Evolutionary conservation across 345 rosid species (phyloP).

Genomic region (Microthlaspi erraticum): DNA sequence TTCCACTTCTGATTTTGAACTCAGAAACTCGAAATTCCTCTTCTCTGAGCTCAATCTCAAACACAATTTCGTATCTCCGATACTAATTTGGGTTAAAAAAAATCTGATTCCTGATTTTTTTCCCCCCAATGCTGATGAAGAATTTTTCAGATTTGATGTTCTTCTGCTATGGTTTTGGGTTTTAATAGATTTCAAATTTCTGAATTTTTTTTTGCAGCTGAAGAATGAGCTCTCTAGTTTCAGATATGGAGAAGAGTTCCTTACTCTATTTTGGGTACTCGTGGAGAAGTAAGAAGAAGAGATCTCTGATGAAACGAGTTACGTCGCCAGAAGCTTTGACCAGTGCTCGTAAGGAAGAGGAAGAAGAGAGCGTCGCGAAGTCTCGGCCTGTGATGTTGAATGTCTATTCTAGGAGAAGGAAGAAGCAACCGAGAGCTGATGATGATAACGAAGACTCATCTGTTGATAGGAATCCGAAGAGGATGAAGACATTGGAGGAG

Average conservation of each 20-base stretch:
- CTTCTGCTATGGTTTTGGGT: background rate
- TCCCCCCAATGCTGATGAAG: background rate
- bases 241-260: background rate
- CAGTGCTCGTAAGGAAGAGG: background rate
- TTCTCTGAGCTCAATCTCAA: background rate
- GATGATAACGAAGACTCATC: background rate
- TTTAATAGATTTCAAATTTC: background rate
- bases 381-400: background rate
- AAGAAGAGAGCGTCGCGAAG: background rate
- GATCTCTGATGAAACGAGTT: slow-evolving; percentile 1
- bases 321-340: background rate
- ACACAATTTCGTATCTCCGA: background rate
- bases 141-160: background rate
- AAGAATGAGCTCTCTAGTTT: slow-evolving; percentile 14
- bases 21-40: background rate
- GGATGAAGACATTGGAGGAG: too few relatives aligned
- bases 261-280: background rate
- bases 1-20: background rate
- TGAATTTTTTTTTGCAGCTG: slow-evolving; percentile 3
- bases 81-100: background rate
- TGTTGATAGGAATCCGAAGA: background rate
- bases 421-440: background rate
- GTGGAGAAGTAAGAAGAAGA: slow-evolving; percentile 38
- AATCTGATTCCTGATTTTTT: background rate
- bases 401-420: background rate